These are phyloP conservation scores for Aeschynomene evenia DNA, from an alignment of 306 rosid genomes.

Conservation along the genomic window DNA sequence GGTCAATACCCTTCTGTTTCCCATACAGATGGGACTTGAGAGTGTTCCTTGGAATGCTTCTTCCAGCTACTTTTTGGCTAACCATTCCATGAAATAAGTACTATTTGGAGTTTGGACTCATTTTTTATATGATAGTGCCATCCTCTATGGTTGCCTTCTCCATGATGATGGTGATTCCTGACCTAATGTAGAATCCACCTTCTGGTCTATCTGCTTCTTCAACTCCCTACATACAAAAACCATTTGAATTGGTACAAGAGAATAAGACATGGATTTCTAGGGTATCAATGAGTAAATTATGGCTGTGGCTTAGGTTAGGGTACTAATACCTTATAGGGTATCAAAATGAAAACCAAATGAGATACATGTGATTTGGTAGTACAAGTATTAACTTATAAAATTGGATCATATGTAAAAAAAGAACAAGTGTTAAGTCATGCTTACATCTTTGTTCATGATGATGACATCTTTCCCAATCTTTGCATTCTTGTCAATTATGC, in stretches of 20 bases:
- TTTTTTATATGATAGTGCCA: constrained; percentile 61
- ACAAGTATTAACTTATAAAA: not conserved
- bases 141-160: constrained; percentile 80
- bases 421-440: constrained; percentile 30
- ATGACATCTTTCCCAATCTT: constrained; percentile 73
- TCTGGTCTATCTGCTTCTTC: constrained; percentile 82
- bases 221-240: constrained; percentile 52
- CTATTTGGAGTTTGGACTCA: not conserved
- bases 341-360: no score
- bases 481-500: constrained; percentile 90
- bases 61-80: constrained; percentile 10
- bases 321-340: no score
- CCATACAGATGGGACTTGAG: not conserved
- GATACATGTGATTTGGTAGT: constrained; percentile 11
- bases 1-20: not conserved
- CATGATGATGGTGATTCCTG: constrained; percentile 66
- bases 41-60: constrained; percentile 17
- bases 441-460: constrained; percentile 82
- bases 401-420: constrained; percentile 12
- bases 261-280: no score
- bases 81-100: constrained; percentile 1
- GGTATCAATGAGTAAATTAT: no score
- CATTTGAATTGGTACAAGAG: constrained; percentile 25
- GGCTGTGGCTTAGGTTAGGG: no score
- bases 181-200: constrained; percentile 78